These are phyloP conservation scores for Myochromella boudieri DNA, from an alignment of 768 basidiomycete genomes.

Conservation along the genomic window DNA sequence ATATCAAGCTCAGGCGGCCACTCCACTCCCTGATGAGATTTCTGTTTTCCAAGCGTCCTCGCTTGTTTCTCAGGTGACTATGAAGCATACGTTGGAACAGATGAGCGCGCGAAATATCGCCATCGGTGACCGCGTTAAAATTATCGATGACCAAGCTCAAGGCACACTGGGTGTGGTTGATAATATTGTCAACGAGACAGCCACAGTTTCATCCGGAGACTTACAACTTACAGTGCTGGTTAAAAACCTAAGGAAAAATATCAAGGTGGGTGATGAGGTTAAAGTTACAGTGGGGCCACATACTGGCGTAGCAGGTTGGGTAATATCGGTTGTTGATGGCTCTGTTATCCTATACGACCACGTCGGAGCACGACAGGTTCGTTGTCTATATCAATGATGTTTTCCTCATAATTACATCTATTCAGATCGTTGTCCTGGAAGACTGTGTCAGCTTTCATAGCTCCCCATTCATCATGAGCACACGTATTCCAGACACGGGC, in stretches of 20 bases:
- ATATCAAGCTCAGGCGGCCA: neutral
- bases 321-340: neutral
- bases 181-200: neutral
- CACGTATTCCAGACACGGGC: neutral
- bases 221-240: neutral
- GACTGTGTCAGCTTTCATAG: neutral
- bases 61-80: neutral
- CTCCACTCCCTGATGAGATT: neutral
- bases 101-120: neutral
- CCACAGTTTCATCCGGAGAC: neutral
- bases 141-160: neutral
- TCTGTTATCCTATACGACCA: neutral
- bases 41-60: neutral
- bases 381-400: neutral
- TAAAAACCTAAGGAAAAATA: neutral
- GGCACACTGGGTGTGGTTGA: conserved; percentile 1
- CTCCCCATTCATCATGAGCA: neutral
- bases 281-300: neutral
- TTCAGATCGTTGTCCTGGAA: neutral
- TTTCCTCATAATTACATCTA: neutral
- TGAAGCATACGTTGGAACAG: neutral
- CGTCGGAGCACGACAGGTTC: neutral
- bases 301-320: neutral
- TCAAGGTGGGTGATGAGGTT: conserved; percentile 1
- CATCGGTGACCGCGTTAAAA: neutral